Evolutionary conservation across 1,284 basidiomycete species (phyloP).

Genomic region (Naganishia sp.): DNA sequence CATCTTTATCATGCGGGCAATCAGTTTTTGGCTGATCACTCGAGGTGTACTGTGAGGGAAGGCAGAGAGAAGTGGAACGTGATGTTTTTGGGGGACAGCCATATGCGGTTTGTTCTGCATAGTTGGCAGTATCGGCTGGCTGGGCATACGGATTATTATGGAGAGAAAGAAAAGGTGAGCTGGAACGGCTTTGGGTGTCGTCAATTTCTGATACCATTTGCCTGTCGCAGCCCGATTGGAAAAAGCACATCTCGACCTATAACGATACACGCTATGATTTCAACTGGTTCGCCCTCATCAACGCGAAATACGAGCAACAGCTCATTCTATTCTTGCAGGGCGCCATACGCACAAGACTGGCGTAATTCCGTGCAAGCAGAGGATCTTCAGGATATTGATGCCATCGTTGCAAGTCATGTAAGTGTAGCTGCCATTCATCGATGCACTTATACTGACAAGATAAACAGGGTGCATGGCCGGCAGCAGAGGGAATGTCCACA

Average conservation of each 20-base stretch:
- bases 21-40: conserved; percentile 22
- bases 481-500: conserved; percentile 9
- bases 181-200: not conserved
- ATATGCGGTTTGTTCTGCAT: conserved; percentile 26
- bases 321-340: not conserved
- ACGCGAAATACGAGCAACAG: no score
- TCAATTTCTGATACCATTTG: not conserved
- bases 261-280: conserved; percentile 23
- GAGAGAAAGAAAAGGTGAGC: conserved; percentile 21
- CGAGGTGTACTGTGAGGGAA: conserved; percentile 12
- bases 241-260: conserved; percentile 10
- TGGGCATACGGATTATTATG: conserved; percentile 19
- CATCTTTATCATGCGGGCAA: conserved; percentile 22
- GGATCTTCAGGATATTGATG: conserved; percentile 15
- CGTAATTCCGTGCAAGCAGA: conserved; percentile 8
- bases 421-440: not conserved
- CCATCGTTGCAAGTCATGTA: conserved; percentile 17
- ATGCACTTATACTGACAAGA: not conserved
- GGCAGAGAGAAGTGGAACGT: conserved; percentile 19
- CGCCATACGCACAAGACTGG: conserved; percentile 17
- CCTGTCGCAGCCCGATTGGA: conserved; percentile 10
- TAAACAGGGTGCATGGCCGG: conserved; percentile 3
- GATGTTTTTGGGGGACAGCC: conserved; percentile 17
- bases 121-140: conserved; percentile 26
- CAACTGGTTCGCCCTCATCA: not conserved